Base-by-base conservation (phyloP, 345 rosid species). In the Citrus sp. region DNA sequence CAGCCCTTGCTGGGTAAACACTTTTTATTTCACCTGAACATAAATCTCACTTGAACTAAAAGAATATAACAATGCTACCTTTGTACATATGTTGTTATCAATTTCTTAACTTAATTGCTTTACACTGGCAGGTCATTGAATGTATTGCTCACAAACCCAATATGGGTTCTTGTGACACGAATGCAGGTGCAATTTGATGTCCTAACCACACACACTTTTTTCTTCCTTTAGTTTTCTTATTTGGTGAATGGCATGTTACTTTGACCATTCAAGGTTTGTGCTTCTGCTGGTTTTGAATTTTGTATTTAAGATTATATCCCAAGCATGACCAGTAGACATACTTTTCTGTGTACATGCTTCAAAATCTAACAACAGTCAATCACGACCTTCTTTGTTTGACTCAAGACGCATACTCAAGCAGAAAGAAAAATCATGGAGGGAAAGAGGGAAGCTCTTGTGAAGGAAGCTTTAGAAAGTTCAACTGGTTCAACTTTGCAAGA, bases 81-180 rank as follows among this genome's bases (percentile, higher is more conserved):
- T 76, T 3, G n/a, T 28, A 19, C 22, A 18, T 51, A 21, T 72
- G 61, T 14, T 72, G 61, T 14, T 73, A 64, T 9, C 55, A 13
- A 49, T 49, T 13, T 49, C 55, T 49, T 49, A 49, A 49, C 55
- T 13, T 49, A 49, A 49, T 49, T 49, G 18, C 70, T 75, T 78
- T 72, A 55, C 58, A n/a, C 49, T 80, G 40, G 84, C 87, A 90
- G 94, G 79, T 86, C 92, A 59, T 81, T 91, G 84, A 91, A 91
- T 86, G 94, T 91, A 24, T 79, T 89, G 81, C 79, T 91, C 67
- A 91, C 92, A 59, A 88, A 34, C 56, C 94, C 92, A 0, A 88
- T 89, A 63, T 91, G 94, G 92, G 91, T 91, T 71, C 92, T 91
- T 32, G 90, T 91, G 61, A 91, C 90, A 35, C 92, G 94, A 19